Percentiles rank a stretch among this genome's conserved stretches.
These are phyloP conservation scores for Fusarium sp. DNA, from an alignment of 2,329 filamentous ascomycete genomes.

Conservation along the genomic window DNA sequence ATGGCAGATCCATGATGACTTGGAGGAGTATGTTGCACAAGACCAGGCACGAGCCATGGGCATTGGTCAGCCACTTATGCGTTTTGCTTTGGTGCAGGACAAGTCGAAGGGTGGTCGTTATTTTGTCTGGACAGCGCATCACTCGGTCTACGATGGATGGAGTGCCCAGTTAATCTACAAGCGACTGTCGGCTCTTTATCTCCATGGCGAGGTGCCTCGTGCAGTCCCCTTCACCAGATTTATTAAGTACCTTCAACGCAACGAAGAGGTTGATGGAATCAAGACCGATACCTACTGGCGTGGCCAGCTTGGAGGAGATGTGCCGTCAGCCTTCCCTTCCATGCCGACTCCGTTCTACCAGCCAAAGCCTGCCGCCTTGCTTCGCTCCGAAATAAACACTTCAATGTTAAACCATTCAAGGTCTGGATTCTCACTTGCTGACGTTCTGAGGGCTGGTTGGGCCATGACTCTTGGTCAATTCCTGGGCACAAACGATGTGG, in stretches of 20 bases:
- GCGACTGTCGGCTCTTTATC: background rate
- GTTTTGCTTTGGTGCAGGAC: background rate
- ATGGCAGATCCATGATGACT: background rate
- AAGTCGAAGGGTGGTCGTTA: background rate
- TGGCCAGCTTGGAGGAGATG: slow-evolving; percentile 6
- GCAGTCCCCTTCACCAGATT: background rate
- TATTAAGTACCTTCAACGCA: background rate
- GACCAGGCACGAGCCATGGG: background rate
- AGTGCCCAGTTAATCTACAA: background rate
- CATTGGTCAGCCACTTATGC: background rate
- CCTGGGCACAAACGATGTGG: background rate
- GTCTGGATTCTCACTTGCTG: background rate
- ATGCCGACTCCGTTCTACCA: slow-evolving; percentile 1
- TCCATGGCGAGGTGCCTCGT: background rate
- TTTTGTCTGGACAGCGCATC: slow-evolving; percentile 10
- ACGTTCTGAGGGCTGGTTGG: background rate
- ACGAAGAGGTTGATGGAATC: background rate
- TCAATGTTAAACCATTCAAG: background rate
- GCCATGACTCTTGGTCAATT: background rate
- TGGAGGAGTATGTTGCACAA: background rate
- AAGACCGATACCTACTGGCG: background rate
- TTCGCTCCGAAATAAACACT: background rate
- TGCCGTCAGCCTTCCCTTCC: background rate
- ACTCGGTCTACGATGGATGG: slow-evolving; percentile 9
- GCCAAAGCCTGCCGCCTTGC: background rate